A percentile compares a stretch with the other conserved stretches of the same genome.
Evolutionary conservation across 805 yeast species (phyloP).

Genomic region (Suhomyces prunicola): DNA sequence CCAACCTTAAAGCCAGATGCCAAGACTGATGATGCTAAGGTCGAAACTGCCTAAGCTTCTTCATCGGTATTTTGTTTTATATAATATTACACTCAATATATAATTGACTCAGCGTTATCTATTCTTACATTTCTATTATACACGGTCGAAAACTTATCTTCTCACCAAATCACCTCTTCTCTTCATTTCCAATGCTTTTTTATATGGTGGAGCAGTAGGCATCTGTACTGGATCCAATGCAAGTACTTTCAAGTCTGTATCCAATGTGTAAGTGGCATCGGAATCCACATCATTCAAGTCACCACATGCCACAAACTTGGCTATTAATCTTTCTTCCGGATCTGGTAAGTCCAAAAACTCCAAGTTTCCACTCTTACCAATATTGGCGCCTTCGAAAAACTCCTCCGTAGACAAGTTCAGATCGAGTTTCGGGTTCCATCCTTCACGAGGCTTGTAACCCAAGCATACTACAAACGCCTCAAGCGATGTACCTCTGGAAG

Average conservation of each 20-base stretch:
- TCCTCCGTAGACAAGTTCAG: constrained; percentile 69
- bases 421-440: constrained; percentile 74
- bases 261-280: constrained; percentile 84
- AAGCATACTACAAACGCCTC: constrained; percentile 93
- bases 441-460: constrained; percentile 77
- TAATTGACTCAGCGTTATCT: not conserved
- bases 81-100: not conserved
- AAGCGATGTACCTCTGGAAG: constrained; percentile 90
- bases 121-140: constrained; percentile 1
- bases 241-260: constrained; percentile 30
- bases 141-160: constrained; percentile 2
- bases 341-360: constrained; percentile 47
- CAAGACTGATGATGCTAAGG: constrained; percentile 31
- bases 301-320: constrained; percentile 95
- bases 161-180: constrained; percentile 53
- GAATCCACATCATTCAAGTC: constrained; percentile 85
- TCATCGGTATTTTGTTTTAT: not conserved
- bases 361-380: constrained; percentile 51
- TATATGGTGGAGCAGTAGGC: constrained; percentile 97
- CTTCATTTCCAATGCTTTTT: constrained; percentile 83
- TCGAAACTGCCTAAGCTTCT: constrained; percentile 16
- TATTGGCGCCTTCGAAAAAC: constrained; percentile 63
- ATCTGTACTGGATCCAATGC: constrained; percentile 89
- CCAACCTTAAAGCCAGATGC: constrained; percentile 97
- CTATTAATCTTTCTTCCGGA: constrained; percentile 67